These are phyloP conservation scores for Chaetomium sp. DNA, from an alignment of 2,329 filamentous ascomycete genomes.

Conservation along the genomic window DNA sequence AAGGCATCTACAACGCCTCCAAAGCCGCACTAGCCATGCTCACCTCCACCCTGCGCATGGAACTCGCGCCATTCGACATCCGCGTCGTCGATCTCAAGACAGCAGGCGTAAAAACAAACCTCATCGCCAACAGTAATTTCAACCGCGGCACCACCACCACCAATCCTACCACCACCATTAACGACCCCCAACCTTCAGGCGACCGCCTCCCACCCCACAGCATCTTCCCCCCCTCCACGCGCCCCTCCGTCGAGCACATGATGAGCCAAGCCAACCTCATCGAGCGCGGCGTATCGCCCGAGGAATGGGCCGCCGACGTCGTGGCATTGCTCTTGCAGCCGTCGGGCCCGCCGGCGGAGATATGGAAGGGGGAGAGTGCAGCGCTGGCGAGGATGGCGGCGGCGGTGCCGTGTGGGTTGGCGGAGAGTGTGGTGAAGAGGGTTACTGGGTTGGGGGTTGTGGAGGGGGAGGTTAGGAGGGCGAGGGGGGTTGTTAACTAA, in stretches of 20 bases:
- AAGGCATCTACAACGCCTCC: slow-evolving; percentile 36
- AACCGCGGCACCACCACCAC: no score
- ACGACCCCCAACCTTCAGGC: background rate
- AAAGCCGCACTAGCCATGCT: slow-evolving; percentile 37
- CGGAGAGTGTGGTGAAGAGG: slow-evolving; percentile 21
- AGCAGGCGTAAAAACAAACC: slow-evolving; percentile 29
- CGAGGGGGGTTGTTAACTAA: background rate
- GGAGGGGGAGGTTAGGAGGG: slow-evolving; percentile 14
- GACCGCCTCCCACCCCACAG: slow-evolving; percentile 23
- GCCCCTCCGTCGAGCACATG: slow-evolving; percentile 19
- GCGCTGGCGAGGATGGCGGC: slow-evolving; percentile 12
- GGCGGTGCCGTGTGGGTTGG: slow-evolving; percentile 18
- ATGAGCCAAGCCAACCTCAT: slow-evolving; percentile 20
- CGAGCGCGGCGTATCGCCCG: slow-evolving; percentile 13
- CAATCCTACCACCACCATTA: no score
- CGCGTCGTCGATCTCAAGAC: slow-evolving; percentile 31
- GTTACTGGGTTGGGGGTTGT: slow-evolving; percentile 22
- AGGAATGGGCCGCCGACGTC: slow-evolving; percentile 20
- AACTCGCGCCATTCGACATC: slow-evolving; percentile 32
- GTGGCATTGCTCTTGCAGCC: slow-evolving; percentile 17
- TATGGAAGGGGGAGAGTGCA: slow-evolving; percentile 24
- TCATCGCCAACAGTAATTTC: slow-evolving; percentile 21
- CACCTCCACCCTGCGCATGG: slow-evolving; percentile 35
- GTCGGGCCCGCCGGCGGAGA: slow-evolving; percentile 17
- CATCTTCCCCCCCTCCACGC: slow-evolving; percentile 19